Base-by-base conservation (phyloP, 768 basidiomycete species). In the Pleurotus salmoneostramineus region DNA sequence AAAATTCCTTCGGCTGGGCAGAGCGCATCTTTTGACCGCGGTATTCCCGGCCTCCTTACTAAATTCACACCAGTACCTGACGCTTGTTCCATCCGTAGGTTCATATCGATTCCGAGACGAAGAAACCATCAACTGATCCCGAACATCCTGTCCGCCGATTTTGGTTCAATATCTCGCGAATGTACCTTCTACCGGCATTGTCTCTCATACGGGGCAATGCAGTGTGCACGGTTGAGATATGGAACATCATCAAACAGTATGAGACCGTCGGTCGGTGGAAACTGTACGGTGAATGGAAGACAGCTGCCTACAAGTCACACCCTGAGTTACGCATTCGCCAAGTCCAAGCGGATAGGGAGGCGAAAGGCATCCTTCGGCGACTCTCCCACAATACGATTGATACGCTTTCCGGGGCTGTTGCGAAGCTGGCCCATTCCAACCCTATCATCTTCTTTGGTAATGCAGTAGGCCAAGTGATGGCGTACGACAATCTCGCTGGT, bases 281-380 rank as follows among this genome's bases (percentile, higher is more conserved):
- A 48, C 77, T 99, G 34, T 99, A 99, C 66, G 97, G 95, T 43
- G 95, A 98, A 74, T 98, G 97, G 97, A 90, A 89, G 70, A 77
- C 83, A 37, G 74, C 74, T 47, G 79, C 75, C 17, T 93, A 94
- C 71, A 80, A 80, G 60, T 84, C 83, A 12, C 85, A 94, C 72
- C 84, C 91, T 15, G 89, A 91, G 67, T 80, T 96, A 45, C 82
- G 82, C 33, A 83, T 94, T 51, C 91, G 90, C 42, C 77, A 84
- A 58, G 87, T 90, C 4, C 89, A 95, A 65, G 90, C 91, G 42
- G 90, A 95, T 56, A 79, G 89, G 35, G 93, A 97, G 66, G 85
- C 91, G 12, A 97, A 97, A 67, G 87, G 86, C 44, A 88, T 97
- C 64, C 75, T 99, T 50, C 87, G 93, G 49, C 87, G 97, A 6